Percentiles rank a stretch among this genome's conserved stretches.
These are phyloP conservation scores for Mycena indigotica DNA, from an alignment of 768 basidiomycete genomes.

Conservation along the genomic window DNA sequence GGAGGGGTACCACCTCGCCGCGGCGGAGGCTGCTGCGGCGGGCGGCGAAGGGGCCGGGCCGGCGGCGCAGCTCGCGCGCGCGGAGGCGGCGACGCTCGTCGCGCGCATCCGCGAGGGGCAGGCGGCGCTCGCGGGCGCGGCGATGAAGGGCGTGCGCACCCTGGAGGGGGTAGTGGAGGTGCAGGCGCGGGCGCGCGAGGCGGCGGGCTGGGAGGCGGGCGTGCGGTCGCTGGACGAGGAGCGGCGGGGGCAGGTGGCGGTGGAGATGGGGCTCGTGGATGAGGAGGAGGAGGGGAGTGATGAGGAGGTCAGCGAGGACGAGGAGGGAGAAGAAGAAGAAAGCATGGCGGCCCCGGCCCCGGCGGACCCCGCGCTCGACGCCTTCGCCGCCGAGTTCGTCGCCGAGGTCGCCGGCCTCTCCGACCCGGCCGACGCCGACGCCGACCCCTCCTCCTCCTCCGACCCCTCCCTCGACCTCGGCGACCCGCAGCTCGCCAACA, in stretches of 20 bases:
- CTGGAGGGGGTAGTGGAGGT: slow-evolving; percentile 1
- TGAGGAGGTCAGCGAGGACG: neutral
- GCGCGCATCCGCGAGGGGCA: neutral
- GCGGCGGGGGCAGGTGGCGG: too few species aligned
- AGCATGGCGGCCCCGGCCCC: neutral
- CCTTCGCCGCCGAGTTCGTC: neutral
- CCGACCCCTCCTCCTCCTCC: neutral
- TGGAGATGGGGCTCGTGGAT: too few species aligned
- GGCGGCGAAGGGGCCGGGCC: neutral
- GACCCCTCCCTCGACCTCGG: slow-evolving; percentile 7
- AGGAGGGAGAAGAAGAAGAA: neutral
- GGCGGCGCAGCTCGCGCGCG: neutral
- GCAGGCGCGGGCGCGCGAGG: neutral
- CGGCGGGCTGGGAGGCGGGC: neutral
- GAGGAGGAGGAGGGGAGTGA: too few species aligned
- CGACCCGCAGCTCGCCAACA: neutral
- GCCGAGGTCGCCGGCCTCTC: neutral
- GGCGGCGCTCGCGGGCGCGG: neutral
- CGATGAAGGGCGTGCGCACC: neutral
- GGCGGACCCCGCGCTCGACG: neutral
- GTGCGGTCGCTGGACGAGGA: slow-evolving; percentile 27
- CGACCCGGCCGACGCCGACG: neutral
- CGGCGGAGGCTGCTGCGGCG: neutral
- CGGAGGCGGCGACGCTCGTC: neutral
- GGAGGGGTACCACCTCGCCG: neutral